Conservation (phyloP, 139 green algal genomes). For the Tetraselmis striata region DNA sequence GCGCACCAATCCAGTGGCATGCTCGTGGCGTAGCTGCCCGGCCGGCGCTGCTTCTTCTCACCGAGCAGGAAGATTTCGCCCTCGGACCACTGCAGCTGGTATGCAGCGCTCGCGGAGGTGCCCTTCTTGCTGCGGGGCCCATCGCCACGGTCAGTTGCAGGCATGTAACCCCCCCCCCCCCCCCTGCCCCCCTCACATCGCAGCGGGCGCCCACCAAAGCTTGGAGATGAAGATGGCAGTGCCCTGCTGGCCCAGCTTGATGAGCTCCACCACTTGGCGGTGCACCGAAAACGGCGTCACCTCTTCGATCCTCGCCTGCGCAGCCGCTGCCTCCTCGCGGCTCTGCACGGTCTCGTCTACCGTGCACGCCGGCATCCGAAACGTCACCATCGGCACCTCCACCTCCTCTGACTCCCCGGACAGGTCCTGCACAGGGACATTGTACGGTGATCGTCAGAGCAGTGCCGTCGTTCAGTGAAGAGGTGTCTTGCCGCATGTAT, state of each 20-base stretch:
- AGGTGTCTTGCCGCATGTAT: too few relatives aligned
- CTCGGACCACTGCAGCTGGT: background rate
- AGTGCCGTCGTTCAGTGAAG: background rate
- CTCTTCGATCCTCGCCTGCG: background rate
- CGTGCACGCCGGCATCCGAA: background rate
- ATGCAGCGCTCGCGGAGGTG: background rate
- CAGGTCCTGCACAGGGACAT: background rate
- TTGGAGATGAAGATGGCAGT: background rate
- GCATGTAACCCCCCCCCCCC: background rate
- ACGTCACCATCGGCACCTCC: background rate
- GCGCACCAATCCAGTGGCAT: background rate
- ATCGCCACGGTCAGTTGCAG: background rate
- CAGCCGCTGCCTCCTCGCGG: background rate
- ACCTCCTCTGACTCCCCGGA: background rate
- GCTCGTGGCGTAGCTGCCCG: background rate
- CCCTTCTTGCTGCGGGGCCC: background rate
- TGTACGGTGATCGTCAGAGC: background rate
- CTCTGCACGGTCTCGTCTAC: background rate
- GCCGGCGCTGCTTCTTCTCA: background rate
- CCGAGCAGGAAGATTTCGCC: background rate
- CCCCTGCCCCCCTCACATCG: background rate
- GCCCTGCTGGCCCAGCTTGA: background rate
- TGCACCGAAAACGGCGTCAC: background rate
- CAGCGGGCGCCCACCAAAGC: background rate
- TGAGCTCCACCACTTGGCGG: background rate